Base-by-base conservation (phyloP, 768 basidiomycete species). In the Lentinula sp. region DNA sequence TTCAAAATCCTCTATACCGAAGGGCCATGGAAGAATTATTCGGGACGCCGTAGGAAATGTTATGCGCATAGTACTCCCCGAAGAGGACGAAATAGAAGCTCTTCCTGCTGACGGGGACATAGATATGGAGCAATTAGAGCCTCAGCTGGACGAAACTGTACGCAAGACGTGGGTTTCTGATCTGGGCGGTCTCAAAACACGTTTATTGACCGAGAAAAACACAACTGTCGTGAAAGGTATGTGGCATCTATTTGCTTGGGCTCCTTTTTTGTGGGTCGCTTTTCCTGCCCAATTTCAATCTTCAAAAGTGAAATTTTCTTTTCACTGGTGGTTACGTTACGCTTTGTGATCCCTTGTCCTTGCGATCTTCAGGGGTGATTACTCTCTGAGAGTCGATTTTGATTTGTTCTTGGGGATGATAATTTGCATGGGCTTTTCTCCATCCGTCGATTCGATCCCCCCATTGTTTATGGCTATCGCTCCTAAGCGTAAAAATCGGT, bases 11-110 rank as follows among this genome's bases (percentile, higher is more conserved):
- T 61, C 70, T 31, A 75, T 84, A 52, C 84, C 83, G 11, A 83
- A 78, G 65, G 89, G 90, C 1, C 88, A 84, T 69, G 95, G 93
- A 34, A 82, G 85, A 68, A 95, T 98, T 65, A 71, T 93, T 55
- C 81, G 93, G 51, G 94, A 95, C 71, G 85, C 79, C 40, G 76
- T 81, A 2, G 95, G 95, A 32, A 88, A 87, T 64, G 78, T 95
- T 42, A 67, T 93, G 21, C 78, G 83, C 51, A 77, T 95, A 45
- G 85, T 91, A 67, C 67, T 94, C 58, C 74, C 79, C 15, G 81
- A 86, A 60, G 83, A 81, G 45, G 80, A 81, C 34, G 78, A 78
- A 40, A 68, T 62, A 6, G 65, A 65, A 40, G 62, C 40, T 61
- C 42, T 61, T 52, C 16, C 51, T 37, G 39, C 64, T 18, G 63